These are phyloP conservation scores for Rhizophora mangle DNA, from an alignment of 345 rosid genomes.

Conservation along the genomic window DNA sequence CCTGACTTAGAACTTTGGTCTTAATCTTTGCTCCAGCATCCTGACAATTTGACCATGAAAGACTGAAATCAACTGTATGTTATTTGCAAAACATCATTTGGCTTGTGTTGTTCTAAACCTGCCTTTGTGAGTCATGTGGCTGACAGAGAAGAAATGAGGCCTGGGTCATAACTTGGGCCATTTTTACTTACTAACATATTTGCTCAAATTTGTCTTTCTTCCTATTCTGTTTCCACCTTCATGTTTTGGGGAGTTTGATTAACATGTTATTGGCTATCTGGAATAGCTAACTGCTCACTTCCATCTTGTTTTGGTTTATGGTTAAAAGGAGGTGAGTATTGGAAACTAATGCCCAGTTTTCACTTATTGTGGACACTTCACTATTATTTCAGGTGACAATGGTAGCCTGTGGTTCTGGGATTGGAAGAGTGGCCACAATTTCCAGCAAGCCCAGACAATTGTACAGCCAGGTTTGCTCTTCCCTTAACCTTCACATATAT, in stretches of 20 bases:
- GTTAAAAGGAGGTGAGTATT: too few species aligned
- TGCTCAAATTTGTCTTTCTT: background rate
- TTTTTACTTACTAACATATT: background rate
- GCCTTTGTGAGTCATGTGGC: background rate
- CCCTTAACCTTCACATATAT: background rate
- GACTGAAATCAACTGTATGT: too few species aligned
- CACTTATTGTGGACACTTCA: too few species aligned
- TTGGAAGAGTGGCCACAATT: conserved; percentile 97
- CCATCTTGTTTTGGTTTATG: background rate
- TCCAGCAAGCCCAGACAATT: conserved; percentile 92
- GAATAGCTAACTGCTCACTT: background rate
- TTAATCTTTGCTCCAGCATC: too few species aligned
- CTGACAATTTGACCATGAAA: too few species aligned
- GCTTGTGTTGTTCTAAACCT: background rate
- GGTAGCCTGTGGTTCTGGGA: conserved; percentile 99
- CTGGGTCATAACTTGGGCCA: background rate
- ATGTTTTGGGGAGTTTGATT: background rate
- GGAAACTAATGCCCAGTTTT: too few species aligned
- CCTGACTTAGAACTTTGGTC: too few species aligned
- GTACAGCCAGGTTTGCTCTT: conserved; percentile 76
- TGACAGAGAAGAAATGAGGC: background rate
- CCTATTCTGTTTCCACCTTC: background rate
- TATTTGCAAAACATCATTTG: too few species aligned
- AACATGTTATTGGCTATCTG: background rate
- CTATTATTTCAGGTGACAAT: conserved; percentile 66